A percentile compares a stretch with the other conserved stretches of the same genome.
These are phyloP conservation scores for Aspergillus diversus DNA, from an alignment of 495 filamentous ascomycete genomes.

Conservation along the genomic window DNA sequence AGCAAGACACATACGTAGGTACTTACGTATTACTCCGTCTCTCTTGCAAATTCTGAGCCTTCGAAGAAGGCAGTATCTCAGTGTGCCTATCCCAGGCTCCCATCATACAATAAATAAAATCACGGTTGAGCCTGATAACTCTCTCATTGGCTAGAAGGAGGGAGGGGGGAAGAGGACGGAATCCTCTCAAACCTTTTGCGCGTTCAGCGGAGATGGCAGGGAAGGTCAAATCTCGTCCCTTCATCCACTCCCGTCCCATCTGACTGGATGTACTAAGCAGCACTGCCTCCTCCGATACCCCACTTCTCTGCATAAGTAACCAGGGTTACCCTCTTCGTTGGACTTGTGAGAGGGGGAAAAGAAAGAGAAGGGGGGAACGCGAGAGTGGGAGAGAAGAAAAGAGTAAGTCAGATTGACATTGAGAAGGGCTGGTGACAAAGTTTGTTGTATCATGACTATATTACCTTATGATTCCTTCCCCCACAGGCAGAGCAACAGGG, in stretches of 20 bases:
- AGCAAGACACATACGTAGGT: background rate
- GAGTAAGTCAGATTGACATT: background rate
- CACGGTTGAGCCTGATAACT: background rate
- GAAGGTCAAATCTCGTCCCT: background rate
- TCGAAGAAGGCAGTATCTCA: no score
- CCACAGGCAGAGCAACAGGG: no score
- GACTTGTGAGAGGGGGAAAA: background rate
- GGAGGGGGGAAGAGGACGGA: no score
- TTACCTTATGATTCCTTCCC: background rate
- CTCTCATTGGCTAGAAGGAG: background rate
- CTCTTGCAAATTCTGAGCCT: background rate
- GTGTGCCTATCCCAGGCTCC: background rate
- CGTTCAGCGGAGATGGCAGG: background rate
- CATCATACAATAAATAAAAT: background rate
- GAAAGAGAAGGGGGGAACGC: background rate
- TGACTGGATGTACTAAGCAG: conserved; percentile 4
- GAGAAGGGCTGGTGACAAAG: background rate
- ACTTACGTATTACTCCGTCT: background rate
- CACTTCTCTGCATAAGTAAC: conserved; percentile 8
- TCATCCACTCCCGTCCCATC: background rate
- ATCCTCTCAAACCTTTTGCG: background rate
- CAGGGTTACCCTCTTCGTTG: background rate
- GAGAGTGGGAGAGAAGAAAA: background rate
- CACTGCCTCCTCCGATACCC: conserved; percentile 13
- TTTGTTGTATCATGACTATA: background rate